Evolutionary conservation across 257 asterid genomes (phyloP), one percentile per base, ranked within the genome.

Genomic region (Solanum pinnatisectum): DNA sequence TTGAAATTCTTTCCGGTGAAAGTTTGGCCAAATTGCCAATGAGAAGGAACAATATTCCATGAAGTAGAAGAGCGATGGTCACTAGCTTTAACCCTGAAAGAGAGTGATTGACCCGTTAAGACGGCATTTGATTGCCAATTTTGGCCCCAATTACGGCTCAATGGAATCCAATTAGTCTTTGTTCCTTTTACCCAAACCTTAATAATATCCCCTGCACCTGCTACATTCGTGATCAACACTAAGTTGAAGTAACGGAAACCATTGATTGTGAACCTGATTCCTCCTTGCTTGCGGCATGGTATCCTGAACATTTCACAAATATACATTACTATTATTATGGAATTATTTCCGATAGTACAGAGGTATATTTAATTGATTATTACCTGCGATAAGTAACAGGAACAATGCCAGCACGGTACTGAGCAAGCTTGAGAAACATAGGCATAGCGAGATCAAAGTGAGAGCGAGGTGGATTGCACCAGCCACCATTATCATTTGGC

Each of bases 401-500:
- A 18, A 95, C 98, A 84, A 95, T 95, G 90, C 98, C 97, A 12
- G 97, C 97, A 3, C 91, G 88, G 89, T 94, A 94, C 92, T 94
- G 89, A 0, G 98, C 96, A 25, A 95, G 89, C 89, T 91, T 89
- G 84, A 94, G 95, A 90, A 95, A 95, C 96, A 95, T 95, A 22
- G 98, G 96, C 96, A 94, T 92, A 16, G 98, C 92, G 5, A 95
- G 96, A n/a, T 95, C 98, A 78, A 95, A 95, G 86, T 95, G 98
- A 3, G 94, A 63, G 8, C 96, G 94, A 74, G 96, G 98, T 40
- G 98, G 98, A 90, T 95, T 95, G 91, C 98, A 95, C 96, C 96
- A 95, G 2, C 98, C 98, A 37, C 98, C 98, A 52, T 91, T 88
- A 90, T 95, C 95, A 73, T 85, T 95, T 30, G 98, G 92, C 88